These are phyloP conservation scores for Hygrophoropsis aurantiaca DNA, from an alignment of 768 basidiomycete species.

Conservation along the genomic window DNA sequence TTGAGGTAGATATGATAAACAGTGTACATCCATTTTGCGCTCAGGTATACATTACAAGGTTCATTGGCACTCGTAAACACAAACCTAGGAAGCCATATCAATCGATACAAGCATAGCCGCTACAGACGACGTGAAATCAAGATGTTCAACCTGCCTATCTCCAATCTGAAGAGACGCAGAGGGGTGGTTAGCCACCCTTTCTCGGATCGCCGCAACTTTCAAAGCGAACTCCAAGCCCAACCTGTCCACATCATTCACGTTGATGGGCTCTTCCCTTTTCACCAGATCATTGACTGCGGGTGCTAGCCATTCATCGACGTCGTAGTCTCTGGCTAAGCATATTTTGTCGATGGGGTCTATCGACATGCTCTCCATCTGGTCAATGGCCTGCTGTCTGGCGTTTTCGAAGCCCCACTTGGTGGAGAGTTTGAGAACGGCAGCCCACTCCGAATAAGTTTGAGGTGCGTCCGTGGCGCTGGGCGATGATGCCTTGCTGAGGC, in stretches of 20 bases:
- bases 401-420: conserved; percentile 36
- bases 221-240: conserved; percentile 23
- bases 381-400: conserved; percentile 29
- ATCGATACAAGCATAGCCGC: no score
- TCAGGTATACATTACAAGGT: no score
- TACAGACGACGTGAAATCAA: no score
- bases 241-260: conserved; percentile 23
- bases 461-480: no score
- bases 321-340: conserved; percentile 28
- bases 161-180: background rate
- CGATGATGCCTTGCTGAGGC: background rate
- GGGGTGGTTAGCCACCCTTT: background rate
- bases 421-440: conserved; percentile 36
- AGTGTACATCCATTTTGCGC: no score
- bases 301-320: conserved; percentile 32
- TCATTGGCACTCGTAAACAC: no score
- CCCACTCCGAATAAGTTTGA: conserved; percentile 26
- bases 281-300: conserved; percentile 36
- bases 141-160: background rate
- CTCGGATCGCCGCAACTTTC: conserved; percentile 15
- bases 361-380: conserved; percentile 13
- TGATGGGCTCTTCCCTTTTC: conserved; percentile 5
- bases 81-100: no score
- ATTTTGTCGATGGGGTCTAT: conserved; percentile 32
- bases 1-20: no score